Conservation (phyloP, 2,329 filamentous ascomycete species). For the Knoxdaviesia capensis region DNA sequence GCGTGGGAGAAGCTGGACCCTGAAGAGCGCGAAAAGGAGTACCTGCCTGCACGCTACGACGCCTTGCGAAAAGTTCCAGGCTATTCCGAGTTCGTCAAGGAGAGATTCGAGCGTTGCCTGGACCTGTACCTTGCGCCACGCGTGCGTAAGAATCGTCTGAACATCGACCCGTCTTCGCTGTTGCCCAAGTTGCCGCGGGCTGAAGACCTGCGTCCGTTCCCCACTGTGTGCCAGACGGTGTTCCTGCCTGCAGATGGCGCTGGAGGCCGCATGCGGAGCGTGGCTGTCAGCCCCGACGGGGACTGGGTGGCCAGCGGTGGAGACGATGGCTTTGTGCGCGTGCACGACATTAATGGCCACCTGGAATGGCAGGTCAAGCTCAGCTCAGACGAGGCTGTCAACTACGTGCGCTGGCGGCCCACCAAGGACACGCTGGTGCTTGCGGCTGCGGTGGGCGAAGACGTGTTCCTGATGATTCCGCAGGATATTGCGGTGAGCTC, state of each 20-base stretch:
- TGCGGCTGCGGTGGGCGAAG: constrained; percentile 66
- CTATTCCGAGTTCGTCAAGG: constrained; percentile 78
- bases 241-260: constrained; percentile 88
- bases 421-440: constrained; percentile 62
- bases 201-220: constrained; percentile 87
- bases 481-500: constrained; percentile 51
- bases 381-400: constrained; percentile 59
- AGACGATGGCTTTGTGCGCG: constrained; percentile 76
- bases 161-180: constrained; percentile 86
- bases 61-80: constrained; percentile 81
- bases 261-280: constrained; percentile 65
- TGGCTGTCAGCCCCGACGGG: constrained; percentile 71
- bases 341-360: constrained; percentile 82
- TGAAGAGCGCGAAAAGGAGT: constrained; percentile 81
- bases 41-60: constrained; percentile 62
- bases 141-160: constrained; percentile 79
- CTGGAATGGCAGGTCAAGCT: constrained; percentile 74
- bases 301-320: constrained; percentile 79
- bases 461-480: constrained; percentile 68
- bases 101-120: constrained; percentile 86
- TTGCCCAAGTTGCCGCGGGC: constrained; percentile 85
- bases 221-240: constrained; percentile 69
- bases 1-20: constrained; percentile 73
- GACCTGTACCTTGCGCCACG: constrained; percentile 90
- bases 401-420: constrained; percentile 78